Evolutionary conservation across 2,329 filamentous ascomycete genomes (phyloP).

Genomic region (Cladosporium austrohemisphaericum): DNA sequence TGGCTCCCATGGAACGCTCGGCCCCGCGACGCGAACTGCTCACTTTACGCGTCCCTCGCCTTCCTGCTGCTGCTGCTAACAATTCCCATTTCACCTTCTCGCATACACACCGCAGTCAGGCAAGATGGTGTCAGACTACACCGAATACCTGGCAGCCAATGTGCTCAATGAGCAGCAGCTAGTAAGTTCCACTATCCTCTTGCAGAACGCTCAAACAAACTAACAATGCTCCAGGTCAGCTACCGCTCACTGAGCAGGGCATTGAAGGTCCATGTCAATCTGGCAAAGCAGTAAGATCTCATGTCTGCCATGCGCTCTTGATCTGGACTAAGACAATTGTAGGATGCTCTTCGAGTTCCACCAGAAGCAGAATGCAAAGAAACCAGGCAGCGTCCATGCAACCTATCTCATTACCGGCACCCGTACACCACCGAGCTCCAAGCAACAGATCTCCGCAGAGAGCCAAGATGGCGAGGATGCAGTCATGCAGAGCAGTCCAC

Average conservation of each 20-base stretch:
- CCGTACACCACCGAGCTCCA: conserved; percentile 43
- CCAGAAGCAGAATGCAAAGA: conserved; percentile 69
- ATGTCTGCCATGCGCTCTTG: neutral
- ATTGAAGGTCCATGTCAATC: conserved; percentile 77
- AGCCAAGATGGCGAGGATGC: conserved; percentile 61
- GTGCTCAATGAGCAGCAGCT: conserved; percentile 72
- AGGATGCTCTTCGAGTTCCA: conserved; percentile 90
- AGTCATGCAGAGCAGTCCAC: conserved; percentile 62
- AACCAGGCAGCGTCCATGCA: conserved; percentile 72
- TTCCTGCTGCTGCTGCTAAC: neutral
- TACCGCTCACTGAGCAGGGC: conserved; percentile 82
- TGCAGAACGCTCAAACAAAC: neutral
- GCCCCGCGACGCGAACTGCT: conserved; percentile 12
- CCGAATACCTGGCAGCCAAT: conserved; percentile 68
- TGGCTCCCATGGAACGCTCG: neutral
- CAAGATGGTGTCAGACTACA: conserved; percentile 54
- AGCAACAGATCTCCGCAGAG: conserved; percentile 37
- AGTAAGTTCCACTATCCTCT: conserved; percentile 46
- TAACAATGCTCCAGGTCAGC: conserved; percentile 61
- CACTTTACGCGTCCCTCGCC: conserved; percentile 21
- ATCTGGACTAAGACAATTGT: neutral
- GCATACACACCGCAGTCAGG: neutral
- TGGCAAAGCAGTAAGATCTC: conserved; percentile 73
- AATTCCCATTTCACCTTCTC: neutral
- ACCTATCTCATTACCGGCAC: conserved; percentile 84